A percentile compares a stretch with the other conserved stretches of the same genome.
Conservation (phyloP, 73 alveolate genomes). For the Uronychia binucleata region DNA sequence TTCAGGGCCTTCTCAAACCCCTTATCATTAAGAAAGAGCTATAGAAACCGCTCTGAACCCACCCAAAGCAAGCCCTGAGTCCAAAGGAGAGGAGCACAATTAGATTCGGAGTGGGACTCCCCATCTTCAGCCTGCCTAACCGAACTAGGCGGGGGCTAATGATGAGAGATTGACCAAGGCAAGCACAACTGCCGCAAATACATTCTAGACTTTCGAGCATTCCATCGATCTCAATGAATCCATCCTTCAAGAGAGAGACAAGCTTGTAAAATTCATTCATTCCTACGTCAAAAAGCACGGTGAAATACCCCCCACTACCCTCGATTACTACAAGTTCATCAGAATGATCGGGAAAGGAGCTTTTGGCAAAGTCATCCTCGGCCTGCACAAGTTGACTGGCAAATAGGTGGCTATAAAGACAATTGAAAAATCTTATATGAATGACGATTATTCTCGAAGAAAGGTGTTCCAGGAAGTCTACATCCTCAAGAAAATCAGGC, state of each 20-base stretch:
- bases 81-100: not conserved
- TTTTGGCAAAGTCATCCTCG: slow-evolving; percentile 74
- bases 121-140: not conserved
- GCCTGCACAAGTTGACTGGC: slow-evolving; percentile 73
- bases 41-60: not conserved
- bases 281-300: not conserved
- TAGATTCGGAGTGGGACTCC: not conserved
- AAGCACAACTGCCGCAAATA: slow-evolving; percentile 1
- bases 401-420: slow-evolving; percentile 74
- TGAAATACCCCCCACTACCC: slow-evolving; percentile 16
- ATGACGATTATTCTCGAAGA: slow-evolving; percentile 68
- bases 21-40: not conserved
- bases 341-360: slow-evolving; percentile 77
- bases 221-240: slow-evolving; percentile 17
- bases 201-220: slow-evolving; percentile 12
- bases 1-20: not conserved
- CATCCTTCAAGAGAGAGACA: slow-evolving; percentile 41
- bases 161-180: slow-evolving; percentile 20
- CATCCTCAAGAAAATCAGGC: slow-evolving; percentile 48
- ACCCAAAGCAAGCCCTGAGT: not conserved
- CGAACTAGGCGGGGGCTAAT: not conserved
- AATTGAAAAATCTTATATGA: slow-evolving; percentile 67
- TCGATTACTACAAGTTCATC: slow-evolving; percentile 24
- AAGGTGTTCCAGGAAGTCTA: slow-evolving; percentile 74
- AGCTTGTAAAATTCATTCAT: slow-evolving; percentile 40